Evolutionary conservation across 2,329 filamentous ascomycete species (phyloP).

Genomic region (Endoconidiophora laricicola): DNA sequence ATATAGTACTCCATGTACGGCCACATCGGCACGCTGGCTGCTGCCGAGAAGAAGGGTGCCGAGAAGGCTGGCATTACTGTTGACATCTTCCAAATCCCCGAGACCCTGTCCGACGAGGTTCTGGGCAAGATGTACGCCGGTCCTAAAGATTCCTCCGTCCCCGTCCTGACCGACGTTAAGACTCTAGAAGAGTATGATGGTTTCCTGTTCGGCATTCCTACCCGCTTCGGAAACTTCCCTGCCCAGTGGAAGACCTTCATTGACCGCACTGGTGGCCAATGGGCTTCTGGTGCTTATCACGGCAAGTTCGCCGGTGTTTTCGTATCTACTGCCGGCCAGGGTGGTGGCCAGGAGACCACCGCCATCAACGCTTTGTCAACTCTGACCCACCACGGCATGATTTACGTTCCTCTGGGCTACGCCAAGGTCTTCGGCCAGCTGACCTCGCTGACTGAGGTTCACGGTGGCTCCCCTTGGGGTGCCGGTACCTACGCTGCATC

Average conservation of each 20-base stretch:
- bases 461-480: conserved; percentile 82
- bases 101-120: conserved; percentile 75
- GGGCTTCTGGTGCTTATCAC: conserved; percentile 57
- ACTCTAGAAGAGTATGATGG: conserved; percentile 64
- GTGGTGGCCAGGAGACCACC: conserved; percentile 89
- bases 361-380: conserved; percentile 69
- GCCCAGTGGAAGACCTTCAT: conserved; percentile 90
- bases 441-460: conserved; percentile 58
- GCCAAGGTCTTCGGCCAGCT: conserved; percentile 58
- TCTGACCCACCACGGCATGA: conserved; percentile 80
- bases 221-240: conserved; percentile 92
- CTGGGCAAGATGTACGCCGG: conserved; percentile 84
- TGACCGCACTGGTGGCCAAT: conserved; percentile 79
- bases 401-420: conserved; percentile 93
- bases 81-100: conserved; percentile 73
- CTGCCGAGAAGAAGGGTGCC: conserved; percentile 82
- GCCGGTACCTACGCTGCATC: conserved; percentile 70
- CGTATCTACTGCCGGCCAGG: conserved; percentile 66
- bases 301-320: conserved; percentile 90
- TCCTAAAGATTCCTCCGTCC: conserved; percentile 50
- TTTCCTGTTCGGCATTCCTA: conserved; percentile 87
- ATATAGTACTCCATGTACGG: conserved; percentile 86
- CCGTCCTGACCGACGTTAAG: conserved; percentile 39
- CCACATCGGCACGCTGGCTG: conserved; percentile 68
- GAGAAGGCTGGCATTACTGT: conserved; percentile 68